These are phyloP conservation scores for Cordyceps cateniannulata DNA, from an alignment of 2,329 filamentous ascomycete genomes.

Conservation along the genomic window DNA sequence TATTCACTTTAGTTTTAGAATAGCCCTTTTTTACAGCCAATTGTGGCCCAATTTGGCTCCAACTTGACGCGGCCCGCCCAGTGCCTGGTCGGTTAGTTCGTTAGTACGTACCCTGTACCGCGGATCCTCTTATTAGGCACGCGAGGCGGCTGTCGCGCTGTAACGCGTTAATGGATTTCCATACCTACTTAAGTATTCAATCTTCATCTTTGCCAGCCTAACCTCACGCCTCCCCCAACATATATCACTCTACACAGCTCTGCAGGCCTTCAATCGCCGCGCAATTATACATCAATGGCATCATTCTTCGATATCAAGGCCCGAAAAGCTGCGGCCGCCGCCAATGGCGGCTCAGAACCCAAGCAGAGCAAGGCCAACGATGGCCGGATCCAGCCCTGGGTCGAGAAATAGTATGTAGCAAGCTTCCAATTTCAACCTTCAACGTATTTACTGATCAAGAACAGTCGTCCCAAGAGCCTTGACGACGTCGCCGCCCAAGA, in stretches of 20 bases:
- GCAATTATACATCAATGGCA: constrained; percentile 50
- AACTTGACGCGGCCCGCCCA: too few relatives aligned
- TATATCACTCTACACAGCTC: neutral
- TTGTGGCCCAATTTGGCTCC: too few relatives aligned
- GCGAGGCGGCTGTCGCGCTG: constrained; percentile 10
- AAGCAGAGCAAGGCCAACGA: constrained; percentile 59
- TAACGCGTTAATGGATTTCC: constrained; percentile 12
- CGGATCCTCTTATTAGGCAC: neutral
- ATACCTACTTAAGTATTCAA: too few relatives aligned
- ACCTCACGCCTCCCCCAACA: neutral
- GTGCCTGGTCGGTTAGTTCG: too few relatives aligned
- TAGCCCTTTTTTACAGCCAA: too few relatives aligned
- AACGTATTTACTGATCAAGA: neutral
- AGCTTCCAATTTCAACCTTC: neutral
- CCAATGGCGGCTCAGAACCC: constrained; percentile 53
- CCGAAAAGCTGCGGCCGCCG: constrained; percentile 68
- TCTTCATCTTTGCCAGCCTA: neutral
- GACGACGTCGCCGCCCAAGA: constrained; percentile 96
- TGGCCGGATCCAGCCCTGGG: constrained; percentile 78
- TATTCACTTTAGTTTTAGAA: too few relatives aligned
- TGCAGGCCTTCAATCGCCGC: neutral
- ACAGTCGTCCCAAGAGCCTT: constrained; percentile 84
- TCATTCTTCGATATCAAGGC: constrained; percentile 96
- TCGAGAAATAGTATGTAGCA: constrained; percentile 85
- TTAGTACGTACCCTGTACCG: too few relatives aligned